A percentile compares a stretch with the other conserved stretches of the same genome.
These are phyloP conservation scores for Lecanicillium sp. DNA, from an alignment of 2,329 filamentous ascomycete genomes.

Conservation along the genomic window DNA sequence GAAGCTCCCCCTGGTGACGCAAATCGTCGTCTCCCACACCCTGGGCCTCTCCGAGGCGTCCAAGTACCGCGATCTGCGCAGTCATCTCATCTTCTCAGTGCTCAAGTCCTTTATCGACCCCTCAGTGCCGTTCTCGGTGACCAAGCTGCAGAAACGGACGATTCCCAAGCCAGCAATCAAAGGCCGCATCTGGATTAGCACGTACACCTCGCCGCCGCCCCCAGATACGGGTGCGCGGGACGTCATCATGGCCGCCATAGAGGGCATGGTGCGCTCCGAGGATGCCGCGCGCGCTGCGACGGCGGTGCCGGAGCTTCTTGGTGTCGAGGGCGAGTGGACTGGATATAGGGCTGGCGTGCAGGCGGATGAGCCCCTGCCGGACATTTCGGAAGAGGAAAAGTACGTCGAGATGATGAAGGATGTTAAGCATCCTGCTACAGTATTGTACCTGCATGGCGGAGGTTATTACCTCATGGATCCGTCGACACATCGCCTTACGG, in stretches of 20 bases:
- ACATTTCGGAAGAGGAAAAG: constrained; percentile 54
- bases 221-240: constrained; percentile 49
- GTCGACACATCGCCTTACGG: constrained; percentile 51
- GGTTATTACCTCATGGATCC: constrained; percentile 69
- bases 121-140: constrained; percentile 41
- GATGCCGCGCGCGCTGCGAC: constrained; percentile 9
- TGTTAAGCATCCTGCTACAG: constrained; percentile 51
- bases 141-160: constrained; percentile 55
- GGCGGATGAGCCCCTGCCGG: constrained; percentile 41
- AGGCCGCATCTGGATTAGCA: constrained; percentile 75
- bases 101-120: constrained; percentile 53
- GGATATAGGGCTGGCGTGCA: constrained; percentile 54
- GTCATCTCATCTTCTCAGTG: constrained; percentile 63
- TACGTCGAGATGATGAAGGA: constrained; percentile 63
- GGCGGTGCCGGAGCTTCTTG: constrained; percentile 41
- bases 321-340: constrained; percentile 69
- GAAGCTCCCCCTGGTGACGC: constrained; percentile 54
- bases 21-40: constrained; percentile 54
- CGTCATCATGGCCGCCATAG: constrained; percentile 48
- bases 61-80: constrained; percentile 71
- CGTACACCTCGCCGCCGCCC: constrained; percentile 55
- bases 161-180: constrained; percentile 61
- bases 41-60: constrained; percentile 62
- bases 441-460: constrained; percentile 72
- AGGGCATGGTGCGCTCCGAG: constrained; percentile 14